A percentile compares a stretch with the other conserved stretches of the same genome.
Conservation (phyloP, 148 eudicot genomes). For the Dianthus caryophyllus region DNA sequence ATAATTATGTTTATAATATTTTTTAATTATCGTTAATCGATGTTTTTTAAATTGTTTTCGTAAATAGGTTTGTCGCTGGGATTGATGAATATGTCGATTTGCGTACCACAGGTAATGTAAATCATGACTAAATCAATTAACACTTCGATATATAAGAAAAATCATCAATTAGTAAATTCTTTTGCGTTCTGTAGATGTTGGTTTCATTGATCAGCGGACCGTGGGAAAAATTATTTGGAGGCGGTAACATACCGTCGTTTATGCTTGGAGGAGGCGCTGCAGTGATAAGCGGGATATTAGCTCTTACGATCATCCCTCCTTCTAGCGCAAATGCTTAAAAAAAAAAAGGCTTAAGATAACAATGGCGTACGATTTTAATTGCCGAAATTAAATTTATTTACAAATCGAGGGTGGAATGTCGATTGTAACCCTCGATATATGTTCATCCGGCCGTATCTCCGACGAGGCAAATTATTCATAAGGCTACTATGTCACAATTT, state of each 20-base stretch:
- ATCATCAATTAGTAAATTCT: not conserved
- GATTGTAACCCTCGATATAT: not conserved
- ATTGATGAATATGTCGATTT: slow-evolving; percentile 77
- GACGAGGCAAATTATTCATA: slow-evolving; percentile 13
- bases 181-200: slow-evolving; percentile 42
- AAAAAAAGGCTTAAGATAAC: no score
- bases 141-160: no score
- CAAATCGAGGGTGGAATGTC: not conserved
- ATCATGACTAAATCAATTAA: no score
- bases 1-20: no score
- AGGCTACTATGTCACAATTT: slow-evolving; percentile 19
- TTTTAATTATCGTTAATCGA: not conserved
- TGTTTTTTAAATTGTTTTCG: not conserved
- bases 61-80: slow-evolving; percentile 63
- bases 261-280: slow-evolving; percentile 55
- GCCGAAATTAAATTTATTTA: not conserved
- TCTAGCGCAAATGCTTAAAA: slow-evolving; percentile 28
- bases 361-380: no score
- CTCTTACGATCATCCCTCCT: slow-evolving; percentile 36
- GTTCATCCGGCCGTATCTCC: not conserved
- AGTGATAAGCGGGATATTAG: slow-evolving; percentile 37
- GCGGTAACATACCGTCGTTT: slow-evolving; percentile 74
- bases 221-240: slow-evolving; percentile 66
- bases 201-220: slow-evolving; percentile 64
- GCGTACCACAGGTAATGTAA: slow-evolving; percentile 66